A percentile compares a stretch with the other conserved stretches of the same genome.
phyloP scores from a whole-genome alignment of 768 basidiomycete species.

The Russula virescens region DNA sequence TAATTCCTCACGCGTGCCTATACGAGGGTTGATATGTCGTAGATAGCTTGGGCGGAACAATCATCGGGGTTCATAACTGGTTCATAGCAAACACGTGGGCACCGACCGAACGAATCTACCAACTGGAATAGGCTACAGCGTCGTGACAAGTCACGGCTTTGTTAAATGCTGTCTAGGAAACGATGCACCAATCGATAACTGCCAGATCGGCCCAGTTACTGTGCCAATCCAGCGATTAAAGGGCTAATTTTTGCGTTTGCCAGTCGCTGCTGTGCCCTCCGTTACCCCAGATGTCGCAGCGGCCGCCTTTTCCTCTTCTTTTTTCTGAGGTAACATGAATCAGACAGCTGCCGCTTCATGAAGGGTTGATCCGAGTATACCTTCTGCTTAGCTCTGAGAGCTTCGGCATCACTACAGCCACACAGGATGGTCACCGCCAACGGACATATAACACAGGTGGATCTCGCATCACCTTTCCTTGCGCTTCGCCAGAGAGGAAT shows the following conservation, averaged over 20 bases:
- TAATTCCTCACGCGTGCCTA: neutral
- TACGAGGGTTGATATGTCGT: neutral
- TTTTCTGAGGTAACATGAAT: slow-evolving; percentile 28
- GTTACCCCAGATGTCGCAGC: slow-evolving; percentile 22
- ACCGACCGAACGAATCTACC: neutral
- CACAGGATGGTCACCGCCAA: slow-evolving; percentile 28
- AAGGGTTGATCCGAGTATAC: slow-evolving; percentile 34
- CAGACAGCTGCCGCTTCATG: neutral
- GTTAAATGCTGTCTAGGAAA: neutral
- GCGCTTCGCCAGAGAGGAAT: slow-evolving; percentile 53
- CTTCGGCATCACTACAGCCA: slow-evolving; percentile 62
- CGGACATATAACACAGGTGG: slow-evolving; percentile 11
- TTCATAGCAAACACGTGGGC: neutral
- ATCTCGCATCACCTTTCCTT: slow-evolving; percentile 49
- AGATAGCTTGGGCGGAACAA: neutral
- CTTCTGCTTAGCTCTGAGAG: slow-evolving; percentile 74
- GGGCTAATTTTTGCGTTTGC: slow-evolving; percentile 26
- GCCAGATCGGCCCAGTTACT: slow-evolving; percentile 23
- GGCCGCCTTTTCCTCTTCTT: slow-evolving; percentile 30
- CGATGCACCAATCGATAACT: slow-evolving; percentile 8
- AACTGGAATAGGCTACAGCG: neutral
- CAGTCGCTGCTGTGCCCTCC: neutral
- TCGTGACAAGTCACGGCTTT: slow-evolving; percentile 10
- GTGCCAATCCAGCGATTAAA: neutral
- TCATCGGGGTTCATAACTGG: neutral